Evolutionary conservation across 768 basidiomycete genomes (phyloP).

Genomic region (Panaeolus papilionaceus): DNA sequence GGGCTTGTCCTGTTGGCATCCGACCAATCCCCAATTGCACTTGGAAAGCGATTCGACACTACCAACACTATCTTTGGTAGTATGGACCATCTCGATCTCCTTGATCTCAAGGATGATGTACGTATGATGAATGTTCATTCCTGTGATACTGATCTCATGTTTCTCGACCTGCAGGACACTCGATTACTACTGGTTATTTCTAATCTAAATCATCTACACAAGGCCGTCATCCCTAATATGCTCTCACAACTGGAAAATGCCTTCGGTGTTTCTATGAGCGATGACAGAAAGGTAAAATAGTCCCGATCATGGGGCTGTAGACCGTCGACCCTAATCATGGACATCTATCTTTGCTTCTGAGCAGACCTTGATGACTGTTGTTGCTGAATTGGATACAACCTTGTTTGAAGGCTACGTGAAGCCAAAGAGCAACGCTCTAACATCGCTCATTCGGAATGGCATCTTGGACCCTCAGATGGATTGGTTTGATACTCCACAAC

Average conservation of each 20-base stretch:
- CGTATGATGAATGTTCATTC: constrained; percentile 31
- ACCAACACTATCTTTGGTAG: constrained; percentile 38
- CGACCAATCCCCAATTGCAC: constrained; percentile 62
- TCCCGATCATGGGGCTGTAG: constrained; percentile 22
- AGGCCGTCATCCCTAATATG: constrained; percentile 76
- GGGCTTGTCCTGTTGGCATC: constrained; percentile 83
- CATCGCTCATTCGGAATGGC: constrained; percentile 73
- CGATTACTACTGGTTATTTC: constrained; percentile 88
- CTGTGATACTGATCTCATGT: constrained; percentile 19
- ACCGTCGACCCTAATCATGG: constrained; percentile 15
- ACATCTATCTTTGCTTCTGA: constrained; percentile 16
- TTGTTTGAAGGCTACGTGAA: constrained; percentile 90
- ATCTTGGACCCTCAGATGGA: constrained; percentile 85
- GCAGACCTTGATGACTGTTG: constrained; percentile 77
- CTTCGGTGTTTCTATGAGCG: constrained; percentile 71
- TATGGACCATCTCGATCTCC: constrained; percentile 58
- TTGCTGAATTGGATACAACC: constrained; percentile 84
- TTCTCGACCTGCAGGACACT: constrained; percentile 63
- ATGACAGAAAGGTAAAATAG: constrained; percentile 69
- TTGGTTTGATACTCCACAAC: constrained; percentile 94
- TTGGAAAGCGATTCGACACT: constrained; percentile 40
- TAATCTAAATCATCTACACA: constrained; percentile 82
- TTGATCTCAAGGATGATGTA: constrained; percentile 71
- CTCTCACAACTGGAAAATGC: constrained; percentile 79
- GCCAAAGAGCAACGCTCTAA: constrained; percentile 76